Evolutionary conservation across 2,329 filamentous ascomycete species (phyloP), one percentile per base, ranked within the genome.

Genomic region (Neophaeococcomyces mojaviensis): DNA sequence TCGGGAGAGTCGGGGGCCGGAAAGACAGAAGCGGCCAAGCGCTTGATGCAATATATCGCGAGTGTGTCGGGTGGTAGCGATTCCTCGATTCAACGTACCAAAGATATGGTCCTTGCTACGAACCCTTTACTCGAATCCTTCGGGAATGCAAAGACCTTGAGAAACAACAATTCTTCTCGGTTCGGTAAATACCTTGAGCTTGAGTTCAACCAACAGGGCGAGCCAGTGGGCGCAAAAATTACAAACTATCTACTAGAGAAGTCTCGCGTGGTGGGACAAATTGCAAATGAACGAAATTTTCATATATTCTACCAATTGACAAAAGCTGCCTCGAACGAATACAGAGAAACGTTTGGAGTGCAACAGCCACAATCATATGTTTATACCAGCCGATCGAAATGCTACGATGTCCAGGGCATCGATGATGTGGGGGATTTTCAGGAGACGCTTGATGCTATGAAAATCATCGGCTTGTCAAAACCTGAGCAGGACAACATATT

Each of bases 241-340:
- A 96, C 90, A 62, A 98, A 98, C 66, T 98, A 98, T 62, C 75
- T 98, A 19, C 76, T 98, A 44, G 92, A 98, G 66, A 97, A 97
- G 73, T 83, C 87, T 39, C 79, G 92, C 70, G 92, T 98, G 15
- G 88, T 95, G 8, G 88, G 90, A 13, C 92, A 97, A 70, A 97
- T 97, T 57, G 75, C 72, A 48, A 94, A 96, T 64, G 92, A 98
- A 75, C 81, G 92, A 57, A 97, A 95, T 69, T 98, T 98, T 67
- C 92, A 98, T 69, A 97, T 98, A 60, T 98, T 98, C 66, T 98
- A 98, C 69, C 92, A 98, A 66, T 96, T 97, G 66, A 87, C 92
- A 38, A 98, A 97, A 69, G 88, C 86, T 3, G 90, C 90, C 8
- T 85, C 88, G n/a, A 76, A 84, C 56, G 79, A 84, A 49, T 94